A percentile compares a stretch with the other conserved stretches of the same genome.
phyloP scores from a whole-genome alignment of 1,284 basidiomycete species.

The Apiotrichum domesticum region DNA sequence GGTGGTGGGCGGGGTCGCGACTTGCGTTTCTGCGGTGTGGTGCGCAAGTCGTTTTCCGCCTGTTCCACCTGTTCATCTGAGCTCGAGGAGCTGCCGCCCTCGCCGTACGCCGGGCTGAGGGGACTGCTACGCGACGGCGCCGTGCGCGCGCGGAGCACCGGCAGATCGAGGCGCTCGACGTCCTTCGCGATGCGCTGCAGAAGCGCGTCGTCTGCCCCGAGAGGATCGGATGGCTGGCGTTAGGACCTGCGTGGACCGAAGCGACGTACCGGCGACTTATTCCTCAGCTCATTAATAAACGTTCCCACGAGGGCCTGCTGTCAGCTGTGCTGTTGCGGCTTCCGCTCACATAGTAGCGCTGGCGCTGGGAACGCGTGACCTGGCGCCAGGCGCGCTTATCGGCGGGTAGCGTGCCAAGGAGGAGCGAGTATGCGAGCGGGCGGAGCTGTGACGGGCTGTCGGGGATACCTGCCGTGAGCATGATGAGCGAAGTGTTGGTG shows the following conservation, averaged over 20 bases:
- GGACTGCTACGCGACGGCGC: constrained; percentile 19
- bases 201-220: constrained; percentile 27
- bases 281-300: constrained; percentile 30
- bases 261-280: constrained; percentile 18
- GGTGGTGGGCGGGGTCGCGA: neutral
- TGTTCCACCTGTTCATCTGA: neutral
- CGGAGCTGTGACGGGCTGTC: constrained; percentile 40
- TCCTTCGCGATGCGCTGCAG: constrained; percentile 36
- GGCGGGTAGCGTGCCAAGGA: constrained; percentile 33
- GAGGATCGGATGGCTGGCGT: constrained; percentile 24
- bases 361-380: constrained; percentile 18
- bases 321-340: constrained; percentile 4
- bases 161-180: constrained; percentile 31
- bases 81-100: too few species aligned
- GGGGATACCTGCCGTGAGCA: constrained; percentile 36
- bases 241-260: neutral
- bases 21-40: neutral
- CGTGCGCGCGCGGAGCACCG: constrained; percentile 29
- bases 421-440: constrained; percentile 39
- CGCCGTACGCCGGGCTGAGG: constrained; percentile 11
- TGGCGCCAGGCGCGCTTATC: constrained; percentile 37
- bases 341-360: constrained; percentile 35
- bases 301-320: constrained; percentile 23
- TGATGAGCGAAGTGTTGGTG: too few species aligned
- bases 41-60: constrained; percentile 5